Base-by-base conservation (phyloP, 1,139 yeast genomes). In the Pichia sp. region DNA sequence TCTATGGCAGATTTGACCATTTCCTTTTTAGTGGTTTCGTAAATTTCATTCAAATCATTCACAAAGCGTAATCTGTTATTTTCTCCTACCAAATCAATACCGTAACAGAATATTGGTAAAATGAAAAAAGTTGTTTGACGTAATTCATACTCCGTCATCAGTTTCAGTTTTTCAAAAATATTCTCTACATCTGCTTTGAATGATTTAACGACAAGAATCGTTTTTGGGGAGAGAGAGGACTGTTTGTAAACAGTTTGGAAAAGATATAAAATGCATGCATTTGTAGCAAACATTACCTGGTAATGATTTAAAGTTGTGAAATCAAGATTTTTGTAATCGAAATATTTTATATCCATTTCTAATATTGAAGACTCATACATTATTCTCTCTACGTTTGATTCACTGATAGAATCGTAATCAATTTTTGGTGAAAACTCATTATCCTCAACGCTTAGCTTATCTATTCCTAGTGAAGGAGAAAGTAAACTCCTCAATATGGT, bases 241-340 rank as follows among this genome's bases (percentile, higher is more conserved):
- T 52, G 53, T 18, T 44, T 46, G 36, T 52, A 52, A 25, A 56
- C 50, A 13, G 47, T 28, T 41, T 58, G 60, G 41, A 55, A 55
- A 8, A 58, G 49, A 41, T 52, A 58, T 19, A 58, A 42, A 12
- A 40, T 28, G 4, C 57, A 52, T 3, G 54, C 43, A 19, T 39
- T 47, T 2, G 49, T 34, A 4, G 58, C 53, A 43, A 58, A 46
- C 3, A 22, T 31, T 19, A 55, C 2, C n/a, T 55, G 55, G 2
- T 2, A 4, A 23, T 43, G 13, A 42, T 18, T 18, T 41, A 39
- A 22, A 47, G 39, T 7, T 6, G 18, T 13, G 30, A 10, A 26
- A 30, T 13, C 12, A 52, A 30, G 8, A n/a, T 31, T 25, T 4
- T 28, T n/a, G 16, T 28, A 26, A 16, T 9, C 18, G 5, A 10